These are phyloP conservation scores for Zygosaccharomyces pseudorouxii DNA, from an alignment of 805 yeast genomes.

Conservation along the genomic window DNA sequence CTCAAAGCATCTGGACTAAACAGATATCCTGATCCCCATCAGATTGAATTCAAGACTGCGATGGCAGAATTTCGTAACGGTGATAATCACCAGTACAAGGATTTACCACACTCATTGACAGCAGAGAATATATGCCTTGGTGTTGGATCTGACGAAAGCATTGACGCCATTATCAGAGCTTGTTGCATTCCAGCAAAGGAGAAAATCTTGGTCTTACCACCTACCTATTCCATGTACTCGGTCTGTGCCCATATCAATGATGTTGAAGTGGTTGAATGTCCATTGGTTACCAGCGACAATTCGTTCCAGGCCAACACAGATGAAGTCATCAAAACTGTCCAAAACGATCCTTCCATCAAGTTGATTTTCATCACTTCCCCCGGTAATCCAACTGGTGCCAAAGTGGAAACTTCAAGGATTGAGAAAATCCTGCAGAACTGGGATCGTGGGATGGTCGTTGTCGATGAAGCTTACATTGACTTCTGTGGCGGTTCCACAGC, in stretches of 20 bases:
- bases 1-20: slow-evolving; percentile 60
- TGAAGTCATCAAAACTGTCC: slow-evolving; percentile 48
- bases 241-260: slow-evolving; percentile 90
- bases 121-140: slow-evolving; percentile 83
- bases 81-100: slow-evolving; percentile 18
- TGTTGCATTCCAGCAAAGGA: slow-evolving; percentile 78
- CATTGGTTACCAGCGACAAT: slow-evolving; percentile 51
- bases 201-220: slow-evolving; percentile 82
- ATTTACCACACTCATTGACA: slow-evolving; percentile 34
- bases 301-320: slow-evolving; percentile 61
- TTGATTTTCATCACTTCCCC: slow-evolving; percentile 86
- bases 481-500: slow-evolving; percentile 73
- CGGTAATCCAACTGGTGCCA: slow-evolving; percentile 89
- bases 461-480: slow-evolving; percentile 95
- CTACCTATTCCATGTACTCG: slow-evolving; percentile 96
- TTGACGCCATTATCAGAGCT: slow-evolving; percentile 82
- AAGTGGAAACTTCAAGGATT: slow-evolving; percentile 48
- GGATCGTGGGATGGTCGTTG: slow-evolving; percentile 76
- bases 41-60: slow-evolving; percentile 64
- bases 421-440: slow-evolving; percentile 43
- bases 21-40: slow-evolving; percentile 98
- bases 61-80: slow-evolving; percentile 67
- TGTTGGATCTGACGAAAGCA: slow-evolving; percentile 95
- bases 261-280: slow-evolving; percentile 69
- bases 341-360: slow-evolving; percentile 59